Percentiles rank a stretch among this genome's conserved stretches.
Evolutionary conservation across 2,329 filamentous ascomycete genomes (phyloP).

Genomic region (Pyrenochaeta sp.): DNA sequence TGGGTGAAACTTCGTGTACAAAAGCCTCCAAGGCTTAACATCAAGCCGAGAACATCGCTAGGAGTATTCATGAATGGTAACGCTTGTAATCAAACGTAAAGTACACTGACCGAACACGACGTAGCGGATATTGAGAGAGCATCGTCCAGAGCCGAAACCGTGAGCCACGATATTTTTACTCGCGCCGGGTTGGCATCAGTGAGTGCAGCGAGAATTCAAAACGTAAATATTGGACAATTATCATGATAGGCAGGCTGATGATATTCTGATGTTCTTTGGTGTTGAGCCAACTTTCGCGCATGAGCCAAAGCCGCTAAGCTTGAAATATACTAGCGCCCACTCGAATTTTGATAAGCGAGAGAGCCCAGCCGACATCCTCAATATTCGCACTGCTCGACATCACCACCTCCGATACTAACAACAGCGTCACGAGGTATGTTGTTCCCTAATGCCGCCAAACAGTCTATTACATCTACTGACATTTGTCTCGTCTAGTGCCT

Average conservation of each 20-base stretch:
- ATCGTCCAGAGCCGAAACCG: no score
- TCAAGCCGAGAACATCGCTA: no score
- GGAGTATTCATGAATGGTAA: no score
- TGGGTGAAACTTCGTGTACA: no score
- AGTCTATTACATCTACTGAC: slow-evolving; percentile 28
- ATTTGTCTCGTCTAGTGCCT: slow-evolving; percentile 49
- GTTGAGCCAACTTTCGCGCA: background rate
- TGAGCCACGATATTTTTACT: no score
- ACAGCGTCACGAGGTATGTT: slow-evolving; percentile 49
- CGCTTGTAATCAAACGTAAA: no score
- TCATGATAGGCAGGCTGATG: background rate
- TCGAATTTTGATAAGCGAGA: slow-evolving; percentile 17
- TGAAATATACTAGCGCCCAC: slow-evolving; percentile 14
- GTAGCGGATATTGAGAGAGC: no score
- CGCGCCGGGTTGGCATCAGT: no score
- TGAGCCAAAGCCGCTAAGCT: slow-evolving; percentile 5
- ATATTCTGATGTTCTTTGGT: slow-evolving; percentile 4
- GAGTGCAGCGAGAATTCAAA: background rate
- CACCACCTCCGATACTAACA: slow-evolving; percentile 44
- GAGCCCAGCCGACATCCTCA: background rate
- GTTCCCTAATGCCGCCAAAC: slow-evolving; percentile 2
- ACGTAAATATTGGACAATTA: background rate
- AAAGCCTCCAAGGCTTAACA: no score
- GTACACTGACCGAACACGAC: no score
- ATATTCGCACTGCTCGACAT: slow-evolving; percentile 26